Conservation (phyloP, 805 yeast genomes). For the Candida tammaniensis region DNA sequence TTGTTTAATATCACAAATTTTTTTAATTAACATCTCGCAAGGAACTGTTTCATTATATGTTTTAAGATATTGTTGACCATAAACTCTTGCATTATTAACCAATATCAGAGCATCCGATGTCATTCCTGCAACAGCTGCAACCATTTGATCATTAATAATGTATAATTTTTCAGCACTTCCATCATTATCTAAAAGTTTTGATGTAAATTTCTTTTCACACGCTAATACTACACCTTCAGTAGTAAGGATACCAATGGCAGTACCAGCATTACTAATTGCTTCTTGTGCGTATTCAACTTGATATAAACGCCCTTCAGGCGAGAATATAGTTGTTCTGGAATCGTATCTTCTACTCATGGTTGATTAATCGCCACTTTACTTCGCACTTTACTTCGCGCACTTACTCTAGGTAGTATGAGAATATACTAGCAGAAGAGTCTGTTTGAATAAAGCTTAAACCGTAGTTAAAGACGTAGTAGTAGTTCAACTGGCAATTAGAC, state of each 20-base stretch:
- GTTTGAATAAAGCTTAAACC: too few species aligned
- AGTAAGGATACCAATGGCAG: constrained; percentile 75
- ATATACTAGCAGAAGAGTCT: too few species aligned
- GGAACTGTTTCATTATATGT: constrained; percentile 91
- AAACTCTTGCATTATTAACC: constrained; percentile 79
- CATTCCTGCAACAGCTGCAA: constrained; percentile 97
- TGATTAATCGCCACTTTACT: too few species aligned
- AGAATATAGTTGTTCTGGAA: constrained; percentile 96
- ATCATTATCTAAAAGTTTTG: constrained; percentile 90
- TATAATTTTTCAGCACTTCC: constrained; percentile 91
- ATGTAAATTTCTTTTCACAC: constrained; percentile 93
- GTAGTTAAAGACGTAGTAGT: too few species aligned
- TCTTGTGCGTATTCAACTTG: constrained; percentile 97
- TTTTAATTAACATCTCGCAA: constrained; percentile 84
- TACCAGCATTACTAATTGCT: constrained; percentile 80
- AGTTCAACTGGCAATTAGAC: too few species aligned
- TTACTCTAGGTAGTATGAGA: too few species aligned
- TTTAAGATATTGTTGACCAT: constrained; percentile 81
- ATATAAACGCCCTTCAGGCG: constrained; percentile 97
- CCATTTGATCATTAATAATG: constrained; percentile 73
- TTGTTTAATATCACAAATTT: constrained; percentile 90
- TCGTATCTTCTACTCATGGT: constrained; percentile 98
- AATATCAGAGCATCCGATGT: constrained; percentile 94
- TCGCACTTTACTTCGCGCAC: too few species aligned
- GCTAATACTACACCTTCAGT: constrained; percentile 90